Conservation (phyloP, 768 basidiomycete species). For the Lentinula guzmanii region DNA sequence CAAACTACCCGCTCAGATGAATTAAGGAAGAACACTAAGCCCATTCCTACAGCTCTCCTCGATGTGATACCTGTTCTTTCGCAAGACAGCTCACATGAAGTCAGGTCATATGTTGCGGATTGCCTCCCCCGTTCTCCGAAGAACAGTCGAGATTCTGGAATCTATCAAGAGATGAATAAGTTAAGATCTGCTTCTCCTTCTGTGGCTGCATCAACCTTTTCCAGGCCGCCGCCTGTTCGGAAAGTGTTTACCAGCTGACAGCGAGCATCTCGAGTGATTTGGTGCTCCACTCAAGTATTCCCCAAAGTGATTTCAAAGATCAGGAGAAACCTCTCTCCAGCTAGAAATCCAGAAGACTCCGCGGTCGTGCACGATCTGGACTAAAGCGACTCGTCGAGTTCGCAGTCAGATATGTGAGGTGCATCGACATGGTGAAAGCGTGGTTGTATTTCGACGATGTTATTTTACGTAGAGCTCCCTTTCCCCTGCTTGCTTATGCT, state of each 20-base stretch:
- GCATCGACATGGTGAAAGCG: not conserved
- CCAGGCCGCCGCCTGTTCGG: constrained; percentile 25
- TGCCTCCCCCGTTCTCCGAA: not conserved
- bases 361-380: not conserved
- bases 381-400: not conserved
- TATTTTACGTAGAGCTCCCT: not conserved
- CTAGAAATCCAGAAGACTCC: not conserved
- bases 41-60: constrained; percentile 14
- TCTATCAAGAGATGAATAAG: not conserved
- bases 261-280: not conserved
- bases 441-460: not conserved
- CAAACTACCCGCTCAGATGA: not conserved
- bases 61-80: constrained; percentile 39
- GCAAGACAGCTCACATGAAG: constrained; percentile 54
- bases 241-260: not conserved
- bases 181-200: not conserved
- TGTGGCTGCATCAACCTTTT: constrained; percentile 26
- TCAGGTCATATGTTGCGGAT: constrained; percentile 45
- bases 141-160: not conserved
- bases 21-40: not conserved
- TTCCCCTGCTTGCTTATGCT: not conserved
- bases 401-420: not conserved
- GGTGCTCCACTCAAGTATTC: not conserved
- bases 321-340: not conserved
- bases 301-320: not conserved